phyloP scores from a whole-genome alignment of 2,329 filamentous ascomycete genomes.

The Sclerotiophoma versabilis region DNA sequence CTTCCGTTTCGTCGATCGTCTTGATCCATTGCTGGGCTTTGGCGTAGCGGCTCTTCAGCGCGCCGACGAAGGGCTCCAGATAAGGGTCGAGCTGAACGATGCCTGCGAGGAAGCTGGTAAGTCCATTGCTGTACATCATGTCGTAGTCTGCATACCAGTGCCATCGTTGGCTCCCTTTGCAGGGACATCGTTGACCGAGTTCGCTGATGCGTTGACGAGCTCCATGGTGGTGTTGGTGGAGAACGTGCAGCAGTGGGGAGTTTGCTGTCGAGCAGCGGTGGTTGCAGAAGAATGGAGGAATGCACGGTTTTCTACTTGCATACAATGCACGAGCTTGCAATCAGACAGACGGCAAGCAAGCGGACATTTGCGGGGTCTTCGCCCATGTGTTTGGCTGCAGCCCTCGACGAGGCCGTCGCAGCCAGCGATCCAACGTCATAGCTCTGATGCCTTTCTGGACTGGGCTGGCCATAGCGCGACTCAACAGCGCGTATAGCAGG shows the following conservation, averaged over 20 bases:
- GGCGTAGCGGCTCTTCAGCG: conserved; percentile 76
- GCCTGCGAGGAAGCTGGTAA: conserved; percentile 62
- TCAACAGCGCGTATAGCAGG: conserved; percentile 29
- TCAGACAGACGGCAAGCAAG: conserved; percentile 22
- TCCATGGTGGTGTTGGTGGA: conserved; percentile 37
- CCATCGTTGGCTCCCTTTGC: conserved; percentile 70
- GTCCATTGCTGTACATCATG: conserved; percentile 14
- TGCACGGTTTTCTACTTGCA: conserved; percentile 19
- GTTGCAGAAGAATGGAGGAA: conserved; percentile 14
- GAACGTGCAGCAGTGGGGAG: conserved; percentile 18
- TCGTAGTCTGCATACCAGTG: conserved; percentile 63
- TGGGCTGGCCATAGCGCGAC: conserved; percentile 21
- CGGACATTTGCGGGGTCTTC: conserved; percentile 41
- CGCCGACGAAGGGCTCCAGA: conserved; percentile 82
- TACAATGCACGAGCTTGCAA: conserved; percentile 16
- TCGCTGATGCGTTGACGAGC: conserved; percentile 55
- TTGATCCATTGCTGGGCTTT: conserved; percentile 88
- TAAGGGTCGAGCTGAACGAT: conserved; percentile 88
- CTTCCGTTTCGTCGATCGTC: conserved; percentile 81
- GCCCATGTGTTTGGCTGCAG: conserved; percentile 36
- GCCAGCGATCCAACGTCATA: conserved; percentile 44
- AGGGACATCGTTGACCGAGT: conserved; percentile 56
- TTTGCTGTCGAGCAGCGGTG: conserved; percentile 26
- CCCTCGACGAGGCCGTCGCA: conserved; percentile 40
- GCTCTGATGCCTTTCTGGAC: conserved; percentile 24